Percentiles rank a stretch among this genome's conserved stretches.
These are phyloP conservation scores for Waltiozyma sp. DNA, from an alignment of 1,139 yeast genomes.

Conservation along the genomic window DNA sequence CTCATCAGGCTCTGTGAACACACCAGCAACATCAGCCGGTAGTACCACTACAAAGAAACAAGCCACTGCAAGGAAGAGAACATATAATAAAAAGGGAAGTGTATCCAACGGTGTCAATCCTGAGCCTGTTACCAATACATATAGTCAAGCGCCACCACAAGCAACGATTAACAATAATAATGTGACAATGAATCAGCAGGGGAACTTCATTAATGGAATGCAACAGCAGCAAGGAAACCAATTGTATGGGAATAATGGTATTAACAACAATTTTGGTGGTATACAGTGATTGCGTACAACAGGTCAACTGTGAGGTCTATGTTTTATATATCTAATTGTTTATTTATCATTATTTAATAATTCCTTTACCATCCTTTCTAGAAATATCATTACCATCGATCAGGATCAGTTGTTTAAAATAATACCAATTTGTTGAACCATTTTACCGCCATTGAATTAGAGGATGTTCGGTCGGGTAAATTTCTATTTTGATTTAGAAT, in stretches of 20 bases:
- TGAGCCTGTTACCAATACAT: conserved; percentile 3
- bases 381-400: no score
- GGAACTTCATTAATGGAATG: neutral
- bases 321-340: no score
- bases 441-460: no score
- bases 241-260: neutral
- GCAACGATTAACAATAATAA: neutral
- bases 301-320: no score
- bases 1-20: neutral
- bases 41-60: conserved; percentile 5
- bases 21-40: neutral
- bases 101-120: conserved; percentile 5
- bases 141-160: neutral
- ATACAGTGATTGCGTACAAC: no score
- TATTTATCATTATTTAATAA: no score
- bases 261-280: neutral
- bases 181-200: neutral
- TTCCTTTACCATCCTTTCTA: no score
- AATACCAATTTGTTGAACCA: no score
- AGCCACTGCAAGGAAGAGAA: conserved; percentile 10
- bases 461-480: no score
- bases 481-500: no score
- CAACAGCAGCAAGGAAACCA: neutral
- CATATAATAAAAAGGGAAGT: conserved; percentile 12
- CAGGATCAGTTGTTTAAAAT: no score